A percentile compares a stretch with the other conserved stretches of the same genome.
Conservation (phyloP, 345 rosid species). For the Mangifera indica region DNA sequence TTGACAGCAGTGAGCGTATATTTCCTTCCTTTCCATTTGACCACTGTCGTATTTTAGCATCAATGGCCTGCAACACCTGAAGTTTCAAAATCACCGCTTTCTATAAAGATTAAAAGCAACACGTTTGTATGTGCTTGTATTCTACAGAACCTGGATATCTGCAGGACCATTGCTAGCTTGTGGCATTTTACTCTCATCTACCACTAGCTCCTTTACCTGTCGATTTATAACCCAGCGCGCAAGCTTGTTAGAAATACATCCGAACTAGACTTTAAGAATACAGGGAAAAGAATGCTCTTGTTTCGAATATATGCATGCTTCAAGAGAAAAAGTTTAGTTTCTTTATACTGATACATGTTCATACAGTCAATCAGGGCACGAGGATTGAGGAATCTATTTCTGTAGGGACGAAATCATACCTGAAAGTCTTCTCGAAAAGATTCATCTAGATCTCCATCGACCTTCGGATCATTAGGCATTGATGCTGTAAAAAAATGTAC, state of each 20-base stretch:
- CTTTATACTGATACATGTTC: background rate
- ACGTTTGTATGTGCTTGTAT: background rate
- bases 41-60: conserved; percentile 70
- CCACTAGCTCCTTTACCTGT: conserved; percentile 61
- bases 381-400: background rate
- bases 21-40: conserved; percentile 79
- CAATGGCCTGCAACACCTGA: conserved; percentile 47
- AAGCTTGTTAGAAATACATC: conserved; percentile 14
- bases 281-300: background rate
- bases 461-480: conserved; percentile 27
- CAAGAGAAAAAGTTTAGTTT: background rate
- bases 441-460: conserved; percentile 48
- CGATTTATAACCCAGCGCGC: background rate
- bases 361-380: background rate
- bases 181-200: conserved; percentile 35
- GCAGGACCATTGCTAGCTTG: conserved; percentile 33
- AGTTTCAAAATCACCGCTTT: conserved; percentile 15
- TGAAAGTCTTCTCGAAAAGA: conserved; percentile 43
- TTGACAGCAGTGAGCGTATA: conserved; percentile 89
- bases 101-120: background rate
- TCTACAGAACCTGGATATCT: conserved; percentile 47
- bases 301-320: background rate
- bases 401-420: conserved; percentile 34
- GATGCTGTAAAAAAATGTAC: conserved; percentile 34
- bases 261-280: background rate